phyloP scores from a whole-genome alignment of 2,329 filamentous ascomycete species.

The Curvularia lunata region DNA sequence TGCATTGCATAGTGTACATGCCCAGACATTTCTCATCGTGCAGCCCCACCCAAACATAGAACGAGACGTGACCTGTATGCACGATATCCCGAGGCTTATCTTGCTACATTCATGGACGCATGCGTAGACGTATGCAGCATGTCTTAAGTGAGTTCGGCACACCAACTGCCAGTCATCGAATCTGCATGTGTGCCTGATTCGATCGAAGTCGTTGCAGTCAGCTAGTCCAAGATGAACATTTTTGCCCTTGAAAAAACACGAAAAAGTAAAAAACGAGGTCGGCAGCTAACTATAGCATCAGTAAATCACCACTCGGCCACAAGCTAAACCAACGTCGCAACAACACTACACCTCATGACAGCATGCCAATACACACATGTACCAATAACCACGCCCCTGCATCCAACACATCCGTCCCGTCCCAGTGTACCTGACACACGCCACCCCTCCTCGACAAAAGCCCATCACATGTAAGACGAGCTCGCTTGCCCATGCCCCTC shows the following conservation, averaged over 20 bases:
- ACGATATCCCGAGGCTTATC: slow-evolving; percentile 15
- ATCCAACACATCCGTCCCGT: background rate
- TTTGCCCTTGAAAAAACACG: background rate
- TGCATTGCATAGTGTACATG: background rate
- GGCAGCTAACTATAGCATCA: background rate
- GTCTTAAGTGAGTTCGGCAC: slow-evolving; percentile 7
- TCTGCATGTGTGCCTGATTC: background rate
- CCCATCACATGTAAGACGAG: background rate
- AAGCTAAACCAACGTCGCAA: background rate
- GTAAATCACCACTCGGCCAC: background rate
- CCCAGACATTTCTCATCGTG: background rate
- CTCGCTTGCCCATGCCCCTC: background rate
- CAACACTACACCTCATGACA: background rate
- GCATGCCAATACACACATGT: background rate
- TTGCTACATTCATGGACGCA: background rate
- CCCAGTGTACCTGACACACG: background rate
- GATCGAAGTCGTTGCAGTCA: background rate
- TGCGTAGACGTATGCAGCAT: slow-evolving; percentile 6
- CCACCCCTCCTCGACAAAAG: background rate
- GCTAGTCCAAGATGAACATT: background rate
- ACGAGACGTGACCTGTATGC: slow-evolving; percentile 7
- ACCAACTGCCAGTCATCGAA: slow-evolving; percentile 8
- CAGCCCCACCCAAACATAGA: slow-evolving; percentile 9
- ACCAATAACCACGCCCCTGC: background rate
- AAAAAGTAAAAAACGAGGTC: background rate